Evolutionary conservation across 2,329 filamentous ascomycete species (phyloP), one percentile per base, ranked within the genome.

Genomic region (Penicillium sp.): DNA sequence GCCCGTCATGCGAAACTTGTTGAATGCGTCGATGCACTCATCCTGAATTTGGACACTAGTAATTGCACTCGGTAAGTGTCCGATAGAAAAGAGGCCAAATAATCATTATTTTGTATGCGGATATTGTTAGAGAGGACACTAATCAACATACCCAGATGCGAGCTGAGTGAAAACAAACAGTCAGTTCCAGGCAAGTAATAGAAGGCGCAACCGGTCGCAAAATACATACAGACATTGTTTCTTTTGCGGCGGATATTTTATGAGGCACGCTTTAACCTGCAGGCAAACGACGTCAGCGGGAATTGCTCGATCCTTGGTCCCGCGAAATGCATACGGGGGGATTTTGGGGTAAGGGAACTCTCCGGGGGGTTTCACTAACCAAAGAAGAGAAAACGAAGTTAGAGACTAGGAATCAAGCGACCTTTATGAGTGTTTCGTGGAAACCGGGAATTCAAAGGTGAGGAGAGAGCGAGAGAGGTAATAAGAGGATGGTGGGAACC

Each of bases 21-120:
- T 81, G 79, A 79, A 83, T 61, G 71, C 69, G 51, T 68, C 74
- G 65, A 82, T 72, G 75, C 81, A 83, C 41, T 83, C 80, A 70
- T 81, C 79, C 58, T 77, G 69, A 64, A 83, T 76, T 51, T 76
- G 71, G 58, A 83, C 79, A 72, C 81, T 83, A 67, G 55, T 56
- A 49, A 54, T 59, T 47, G 59, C 26, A 57, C 11, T 9, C 13
- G 55, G 67, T 73, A 64, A 74, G 70, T 65, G 64, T 46, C 13
- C 21, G 51, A 46, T 44, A 29, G 48, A 23, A 45, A 53, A 44
- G 26, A 11, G 51, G 53, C 44, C 17, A 26, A 26, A 26, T 26
- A 4, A 19, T n/a, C 13, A 21, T 38, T 31, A 45, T 35, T 48
- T 49, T 44, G 26, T 19, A 30, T 47, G 23, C 29, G 44, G 53